Conservation (phyloP, 495 filamentous ascomycete genomes). For the Neurospora sp. region DNA sequence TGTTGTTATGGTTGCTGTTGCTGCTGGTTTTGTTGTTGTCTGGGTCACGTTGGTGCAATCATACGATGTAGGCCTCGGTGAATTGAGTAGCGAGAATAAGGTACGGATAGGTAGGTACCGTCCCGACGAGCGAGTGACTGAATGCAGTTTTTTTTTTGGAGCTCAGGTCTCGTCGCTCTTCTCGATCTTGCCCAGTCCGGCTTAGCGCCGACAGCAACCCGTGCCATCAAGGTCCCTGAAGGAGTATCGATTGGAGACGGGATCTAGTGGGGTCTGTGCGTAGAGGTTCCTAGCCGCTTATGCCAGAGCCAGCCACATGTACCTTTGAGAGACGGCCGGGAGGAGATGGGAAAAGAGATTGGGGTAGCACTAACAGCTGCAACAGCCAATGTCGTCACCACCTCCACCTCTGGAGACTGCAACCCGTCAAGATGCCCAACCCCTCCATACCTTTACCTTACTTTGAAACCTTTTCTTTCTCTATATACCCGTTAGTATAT, state of each 20-base stretch:
- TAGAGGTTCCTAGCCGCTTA: background rate
- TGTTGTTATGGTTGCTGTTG: background rate
- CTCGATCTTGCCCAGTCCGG: background rate
- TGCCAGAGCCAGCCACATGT: background rate
- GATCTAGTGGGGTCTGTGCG: background rate
- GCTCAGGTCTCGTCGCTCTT: background rate
- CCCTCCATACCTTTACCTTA: background rate
- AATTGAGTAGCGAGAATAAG: background rate
- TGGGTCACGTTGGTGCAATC: background rate
- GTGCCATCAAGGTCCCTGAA: background rate
- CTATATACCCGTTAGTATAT: background rate
- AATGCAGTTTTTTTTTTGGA: background rate
- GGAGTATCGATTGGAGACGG: background rate
- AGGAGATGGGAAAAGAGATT: background rate
- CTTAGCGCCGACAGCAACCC: background rate
- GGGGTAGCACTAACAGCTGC: background rate
- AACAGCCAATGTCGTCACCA: background rate
- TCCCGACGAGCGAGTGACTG: background rate
- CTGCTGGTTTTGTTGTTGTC: background rate
- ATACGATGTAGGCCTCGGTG: background rate
- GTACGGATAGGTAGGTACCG: background rate
- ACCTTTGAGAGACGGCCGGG: background rate
- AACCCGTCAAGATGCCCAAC: background rate
- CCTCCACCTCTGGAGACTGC: background rate
- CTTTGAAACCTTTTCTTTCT: background rate